Base-by-base conservation (phyloP, 2,329 filamentous ascomycete species). In the Pleomassaria siparia region DNA sequence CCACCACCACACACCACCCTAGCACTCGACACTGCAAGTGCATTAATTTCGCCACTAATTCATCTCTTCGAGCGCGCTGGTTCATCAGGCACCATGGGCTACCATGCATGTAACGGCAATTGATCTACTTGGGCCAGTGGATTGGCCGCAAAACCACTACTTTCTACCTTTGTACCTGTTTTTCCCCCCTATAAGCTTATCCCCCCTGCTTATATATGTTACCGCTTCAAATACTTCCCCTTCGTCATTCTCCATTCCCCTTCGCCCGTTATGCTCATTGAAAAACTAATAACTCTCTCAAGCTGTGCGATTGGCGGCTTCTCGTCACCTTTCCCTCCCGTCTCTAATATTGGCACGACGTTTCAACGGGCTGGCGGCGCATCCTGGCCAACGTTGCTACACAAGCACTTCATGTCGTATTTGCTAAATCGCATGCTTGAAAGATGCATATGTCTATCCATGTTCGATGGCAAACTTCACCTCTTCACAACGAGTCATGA, bases 171-270 rank as follows among this genome's bases (percentile, higher is more conserved):
- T 7, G 12, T 12, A 32, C 10, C 29, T 32, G 15, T 32, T 32
- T 24, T 30, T 16, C 11, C 30, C 32, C 43, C 43, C 33, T 54
- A 54, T 50, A 50, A 37, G 33, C 26, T 43, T 13, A 16, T 53
- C 33, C 64, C 63, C 58, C 59, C 62, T 46, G 22, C 50, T n/a
- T 58, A 65, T 67, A 67, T 43, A 47, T 18, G 2, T 18, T 36
- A 12, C n/a, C n/a, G 26, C 41, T 28, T 16, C 30, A 41, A 20
- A 48, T 16, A 47, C 49, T 54, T 29, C 37, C 36, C 43, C 41
- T n/a, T n/a, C 16, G 36, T 56, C 50, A 52, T 33, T 54, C 47
- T 53, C 29, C 29, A 29, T 32, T 47, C 40, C 54, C 46, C 60
- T 62, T 63, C 55, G 58, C 50, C 40, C 46, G 33, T 22, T 22